Percentiles rank a stretch among this genome's conserved stretches.
phyloP scores from a whole-genome alignment of 768 basidiomycete genomes.

The Boletus rufocinnamomeus region DNA sequence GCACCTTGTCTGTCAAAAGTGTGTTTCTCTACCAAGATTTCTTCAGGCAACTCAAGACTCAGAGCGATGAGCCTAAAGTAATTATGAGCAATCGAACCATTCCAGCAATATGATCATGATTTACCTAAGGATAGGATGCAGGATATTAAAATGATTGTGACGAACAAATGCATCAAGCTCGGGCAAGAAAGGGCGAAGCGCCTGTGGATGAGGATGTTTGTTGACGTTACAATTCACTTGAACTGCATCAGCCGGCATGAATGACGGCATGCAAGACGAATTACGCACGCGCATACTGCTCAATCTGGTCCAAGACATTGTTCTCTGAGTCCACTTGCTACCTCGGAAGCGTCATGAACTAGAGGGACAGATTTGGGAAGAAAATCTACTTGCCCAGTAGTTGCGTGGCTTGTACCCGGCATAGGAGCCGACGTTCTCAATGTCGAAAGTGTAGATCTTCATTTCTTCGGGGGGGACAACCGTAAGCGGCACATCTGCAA shows the following conservation, averaged over 20 bases:
- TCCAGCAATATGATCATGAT: not conserved
- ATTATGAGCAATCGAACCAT: not conserved
- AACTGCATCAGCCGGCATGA: not conserved
- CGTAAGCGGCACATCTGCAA: constrained; percentile 48
- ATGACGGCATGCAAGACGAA: not conserved
- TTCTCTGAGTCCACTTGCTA: constrained; percentile 52
- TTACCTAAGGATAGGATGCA: constrained; percentile 50
- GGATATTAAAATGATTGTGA: constrained; percentile 52
- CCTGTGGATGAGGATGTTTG: constrained; percentile 48
- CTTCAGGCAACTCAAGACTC: constrained; percentile 56
- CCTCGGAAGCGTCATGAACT: not conserved
- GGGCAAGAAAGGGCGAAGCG: constrained; percentile 49
- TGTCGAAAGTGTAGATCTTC: constrained; percentile 37
- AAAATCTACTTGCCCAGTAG: constrained; percentile 43
- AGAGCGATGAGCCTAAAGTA: constrained; percentile 45
- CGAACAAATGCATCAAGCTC: constrained; percentile 53
- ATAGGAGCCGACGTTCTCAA: constrained; percentile 45
- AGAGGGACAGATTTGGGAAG: not conserved
- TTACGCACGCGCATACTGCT: constrained; percentile 56
- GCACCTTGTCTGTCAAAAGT: constrained; percentile 41
- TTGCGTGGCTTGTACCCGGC: constrained; percentile 51
- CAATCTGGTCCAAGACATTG: constrained; percentile 64
- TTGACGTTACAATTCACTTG: constrained; percentile 50
- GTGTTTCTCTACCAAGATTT: constrained; percentile 51
- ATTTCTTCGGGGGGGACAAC: constrained; percentile 44